Base-by-base conservation (phyloP, 2,329 filamentous ascomycete species). In the Arthrobotrys megalospora region DNA sequence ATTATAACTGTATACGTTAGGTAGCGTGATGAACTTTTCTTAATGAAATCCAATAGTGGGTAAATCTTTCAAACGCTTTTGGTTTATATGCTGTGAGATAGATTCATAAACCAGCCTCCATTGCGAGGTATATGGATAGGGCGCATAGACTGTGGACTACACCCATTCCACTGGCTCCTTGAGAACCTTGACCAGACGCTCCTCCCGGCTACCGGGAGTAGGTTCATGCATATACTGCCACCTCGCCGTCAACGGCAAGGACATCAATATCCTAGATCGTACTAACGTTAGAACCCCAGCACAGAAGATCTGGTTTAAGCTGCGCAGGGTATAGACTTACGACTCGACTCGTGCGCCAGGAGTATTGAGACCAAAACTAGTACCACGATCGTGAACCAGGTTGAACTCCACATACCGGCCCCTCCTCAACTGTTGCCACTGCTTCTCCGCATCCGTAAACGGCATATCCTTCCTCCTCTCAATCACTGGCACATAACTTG, bases 361-460 rank as follows among this genome's bases (percentile, higher is more conserved):
- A 0, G 95, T 97, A 83, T 96, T 96, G 80, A 99, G 86, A 0
- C 96, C 96, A 84, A 99, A 99, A 6, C 92, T 91, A 1, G 96
- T 99, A 1, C 96, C 96, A 28, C 96, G 90, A 86, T 99, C 96
- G 85, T 99, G 94, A 70, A 99, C 93, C 43, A 99, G 88, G 85
- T 99, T 99, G 85, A 99, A 99, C 85, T 99, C 96, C 80, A 99
- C 96, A 84, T 99, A 99, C 82, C 94, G 89, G n/a, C 96, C 96
- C 80, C 96, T 88, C 62, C 96, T 89, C 80, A 99, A 88, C 86
- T 98, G 96, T 86, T 99, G 96, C 96, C 96, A 99, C 80, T 93
- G 90, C 87, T 97, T 97, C 86, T 97, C 92, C 81, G 91, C 88
- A 58, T 92, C 91, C 0, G 90, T 94, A 82, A 90, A 99, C 0